These are phyloP conservation scores for Cyclotella choctawhatcheeana DNA, from an alignment of 108 stramenopile species.

Conservation along the genomic window DNA sequence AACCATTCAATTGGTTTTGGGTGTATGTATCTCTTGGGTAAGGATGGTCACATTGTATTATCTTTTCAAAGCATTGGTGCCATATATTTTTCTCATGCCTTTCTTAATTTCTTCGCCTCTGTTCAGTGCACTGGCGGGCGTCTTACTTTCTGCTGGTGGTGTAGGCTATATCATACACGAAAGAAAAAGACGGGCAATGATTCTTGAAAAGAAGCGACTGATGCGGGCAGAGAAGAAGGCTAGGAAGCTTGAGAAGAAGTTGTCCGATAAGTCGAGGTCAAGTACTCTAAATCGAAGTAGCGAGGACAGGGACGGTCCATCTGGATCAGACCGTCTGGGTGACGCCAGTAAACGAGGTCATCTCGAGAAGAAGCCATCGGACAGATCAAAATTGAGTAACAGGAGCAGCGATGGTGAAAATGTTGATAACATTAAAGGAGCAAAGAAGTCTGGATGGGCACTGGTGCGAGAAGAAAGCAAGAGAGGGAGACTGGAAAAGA, in stretches of 20 bases:
- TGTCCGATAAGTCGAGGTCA: no score
- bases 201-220: neutral
- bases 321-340: no score
- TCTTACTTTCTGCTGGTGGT: neutral
- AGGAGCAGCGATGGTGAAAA: neutral
- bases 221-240: neutral
- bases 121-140: neutral
- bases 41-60: no score
- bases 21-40: neutral
- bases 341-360: no score
- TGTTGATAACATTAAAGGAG: neutral
- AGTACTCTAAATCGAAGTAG: no score
- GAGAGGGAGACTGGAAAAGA: no score
- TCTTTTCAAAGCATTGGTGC: no score
- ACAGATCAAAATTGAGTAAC: no score
- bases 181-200: neutral
- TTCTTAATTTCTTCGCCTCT: neutral
- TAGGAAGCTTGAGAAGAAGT: constrained; percentile 2
- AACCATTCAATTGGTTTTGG: neutral
- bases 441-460: neutral
- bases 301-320: no score
- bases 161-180: constrained; percentile 3
- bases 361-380: no score
- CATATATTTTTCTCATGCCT: neutral
- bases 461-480: no score